These are phyloP conservation scores for Chamaenerion angustifolium DNA, from an alignment of 345 rosid genomes.

Conservation along the genomic window DNA sequence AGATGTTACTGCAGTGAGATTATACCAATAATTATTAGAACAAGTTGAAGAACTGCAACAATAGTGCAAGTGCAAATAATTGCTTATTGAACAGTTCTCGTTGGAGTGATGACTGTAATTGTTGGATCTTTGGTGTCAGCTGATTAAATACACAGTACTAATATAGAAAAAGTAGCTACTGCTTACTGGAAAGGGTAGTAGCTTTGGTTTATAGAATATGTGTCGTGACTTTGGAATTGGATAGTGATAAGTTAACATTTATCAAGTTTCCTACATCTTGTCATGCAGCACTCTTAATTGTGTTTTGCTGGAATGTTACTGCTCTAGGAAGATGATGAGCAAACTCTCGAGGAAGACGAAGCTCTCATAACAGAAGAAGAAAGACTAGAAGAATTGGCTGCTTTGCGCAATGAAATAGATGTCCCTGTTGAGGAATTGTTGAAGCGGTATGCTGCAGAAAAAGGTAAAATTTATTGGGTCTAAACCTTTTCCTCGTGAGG, in stretches of 20 bases:
- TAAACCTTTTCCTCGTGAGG: neutral
- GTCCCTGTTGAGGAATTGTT: constrained; percentile 85
- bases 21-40: no score
- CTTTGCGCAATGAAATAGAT: constrained; percentile 66
- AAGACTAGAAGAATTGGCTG: constrained; percentile 84
- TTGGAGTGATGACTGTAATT: no score
- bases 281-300: neutral
- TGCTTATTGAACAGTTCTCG: no score
- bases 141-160: no score
- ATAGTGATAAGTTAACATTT: neutral
- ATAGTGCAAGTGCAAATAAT: no score
- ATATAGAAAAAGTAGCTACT: neutral
- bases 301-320: constrained; percentile 10
- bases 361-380: constrained; percentile 71
- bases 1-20: no score
- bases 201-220: neutral
- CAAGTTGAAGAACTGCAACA: no score
- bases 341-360: constrained; percentile 88
- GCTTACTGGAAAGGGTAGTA: neutral
- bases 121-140: no score
- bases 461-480: constrained; percentile 22
- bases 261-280: neutral
- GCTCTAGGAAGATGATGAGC: constrained; percentile 98
- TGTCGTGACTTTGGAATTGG: neutral
- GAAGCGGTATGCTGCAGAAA: constrained; percentile 36